Percentiles rank a stretch among this genome's conserved stretches.
These are phyloP conservation scores for Ogataea trehalophila DNA, from an alignment of 805 yeast species.

Conservation along the genomic window DNA sequence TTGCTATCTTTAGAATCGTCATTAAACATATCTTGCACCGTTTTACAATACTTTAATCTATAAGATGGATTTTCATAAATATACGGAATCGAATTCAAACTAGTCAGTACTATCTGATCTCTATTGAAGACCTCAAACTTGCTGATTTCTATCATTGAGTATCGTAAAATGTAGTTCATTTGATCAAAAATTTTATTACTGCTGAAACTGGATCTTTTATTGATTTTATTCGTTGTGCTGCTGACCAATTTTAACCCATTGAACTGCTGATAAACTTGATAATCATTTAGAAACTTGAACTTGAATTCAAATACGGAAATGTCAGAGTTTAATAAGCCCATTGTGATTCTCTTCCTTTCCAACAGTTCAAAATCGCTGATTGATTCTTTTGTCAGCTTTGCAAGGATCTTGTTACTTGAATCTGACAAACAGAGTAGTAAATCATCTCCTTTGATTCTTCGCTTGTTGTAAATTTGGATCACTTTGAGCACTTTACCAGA, in stretches of 20 bases:
- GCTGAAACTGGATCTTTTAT: background rate
- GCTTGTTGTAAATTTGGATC: constrained; percentile 4
- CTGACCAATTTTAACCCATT: constrained; percentile 2
- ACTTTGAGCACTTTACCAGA: constrained; percentile 11
- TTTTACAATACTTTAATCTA: constrained; percentile 1
- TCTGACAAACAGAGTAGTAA: constrained; percentile 17
- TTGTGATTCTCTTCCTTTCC: constrained; percentile 16
- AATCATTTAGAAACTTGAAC: constrained; percentile 10
- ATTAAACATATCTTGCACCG: background rate
- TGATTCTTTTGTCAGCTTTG: constrained; percentile 9
- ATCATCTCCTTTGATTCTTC: background rate
- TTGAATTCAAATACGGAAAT: constrained; percentile 9
- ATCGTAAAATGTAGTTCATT: constrained; percentile 6
- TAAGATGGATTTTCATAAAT: constrained; percentile 8
- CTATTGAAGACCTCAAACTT: constrained; percentile 15
- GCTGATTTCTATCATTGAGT: constrained; percentile 14
- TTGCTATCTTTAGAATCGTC: background rate
- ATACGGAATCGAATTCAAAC: constrained; percentile 11
- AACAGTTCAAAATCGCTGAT: constrained; percentile 13
- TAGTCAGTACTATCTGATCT: constrained; percentile 15
- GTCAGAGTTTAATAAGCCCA: constrained; percentile 12
- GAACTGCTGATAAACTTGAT: constrained; percentile 6
- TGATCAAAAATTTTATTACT: background rate
- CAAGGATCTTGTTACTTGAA: constrained; percentile 14
- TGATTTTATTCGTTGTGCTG: background rate